phyloP scores from a whole-genome alignment of 225 moss, liverwort and hornwort genomes.

The Pleurozium schreberi region DNA sequence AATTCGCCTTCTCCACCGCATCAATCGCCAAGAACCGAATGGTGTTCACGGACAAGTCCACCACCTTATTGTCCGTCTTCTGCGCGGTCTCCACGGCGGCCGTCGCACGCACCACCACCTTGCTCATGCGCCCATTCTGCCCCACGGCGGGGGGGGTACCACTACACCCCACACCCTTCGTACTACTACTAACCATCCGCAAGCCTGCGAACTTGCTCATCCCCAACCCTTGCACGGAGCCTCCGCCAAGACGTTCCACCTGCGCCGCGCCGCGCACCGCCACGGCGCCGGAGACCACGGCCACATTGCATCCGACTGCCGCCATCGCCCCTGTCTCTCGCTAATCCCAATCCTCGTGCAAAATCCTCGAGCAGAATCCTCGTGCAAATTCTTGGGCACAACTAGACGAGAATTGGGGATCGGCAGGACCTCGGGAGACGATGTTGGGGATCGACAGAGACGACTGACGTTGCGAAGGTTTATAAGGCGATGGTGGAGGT shows the following conservation, averaged over 20 bases:
- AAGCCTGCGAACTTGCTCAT: constrained; percentile 65
- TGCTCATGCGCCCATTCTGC: not conserved
- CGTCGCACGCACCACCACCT: constrained; percentile 13
- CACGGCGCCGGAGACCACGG: constrained; percentile 33
- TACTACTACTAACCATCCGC: constrained; percentile 21
- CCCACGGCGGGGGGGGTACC: not conserved
- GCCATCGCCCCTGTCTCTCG: constrained; percentile 29
- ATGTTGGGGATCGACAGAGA: not conserved
- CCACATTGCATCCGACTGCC: constrained; percentile 62
- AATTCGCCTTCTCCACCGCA: constrained; percentile 99
- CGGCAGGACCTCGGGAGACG: not conserved
- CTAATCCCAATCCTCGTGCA: not conserved
- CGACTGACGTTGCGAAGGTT: not conserved
- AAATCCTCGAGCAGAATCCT: not conserved
- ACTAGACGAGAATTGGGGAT: not conserved
- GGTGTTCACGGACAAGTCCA: constrained; percentile 80
- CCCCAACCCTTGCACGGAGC: constrained; percentile 28
- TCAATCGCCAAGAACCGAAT: constrained; percentile 93
- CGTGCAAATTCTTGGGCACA: not conserved
- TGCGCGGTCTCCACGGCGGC: constrained; percentile 67
- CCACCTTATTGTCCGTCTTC: constrained; percentile 67
- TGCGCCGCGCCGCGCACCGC: constrained; percentile 9
- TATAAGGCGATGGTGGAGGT: not conserved
- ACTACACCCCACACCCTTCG: not conserved
- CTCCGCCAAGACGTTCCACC: not conserved